Percentiles rank a stretch among this genome's conserved stretches.
Evolutionary conservation across 2,329 filamentous ascomycete genomes (phyloP).

Genomic region (Verticillium klebahnii): DNA sequence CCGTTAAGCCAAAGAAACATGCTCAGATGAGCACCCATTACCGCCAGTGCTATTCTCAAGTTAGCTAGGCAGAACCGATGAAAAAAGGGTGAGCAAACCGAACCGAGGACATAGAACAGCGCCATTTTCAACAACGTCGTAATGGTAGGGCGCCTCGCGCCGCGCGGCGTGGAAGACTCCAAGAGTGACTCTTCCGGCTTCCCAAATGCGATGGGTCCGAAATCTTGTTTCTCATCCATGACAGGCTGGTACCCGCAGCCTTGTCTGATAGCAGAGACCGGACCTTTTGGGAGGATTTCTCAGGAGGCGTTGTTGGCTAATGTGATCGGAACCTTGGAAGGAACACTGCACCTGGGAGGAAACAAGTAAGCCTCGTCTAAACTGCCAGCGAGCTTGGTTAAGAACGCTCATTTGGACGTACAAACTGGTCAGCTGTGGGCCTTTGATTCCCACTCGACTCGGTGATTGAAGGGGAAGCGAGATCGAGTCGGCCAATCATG

Average conservation of each 20-base stretch:
- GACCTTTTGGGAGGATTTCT: too few species aligned
- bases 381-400: too few species aligned
- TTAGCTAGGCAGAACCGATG: neutral
- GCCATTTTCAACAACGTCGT: neutral
- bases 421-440: too few species aligned
- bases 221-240: too few species aligned
- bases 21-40: constrained; percentile 3
- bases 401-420: too few species aligned
- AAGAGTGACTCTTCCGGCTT: neutral
- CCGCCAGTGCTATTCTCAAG: neutral
- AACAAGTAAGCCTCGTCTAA: too few species aligned
- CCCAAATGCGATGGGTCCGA: neutral
- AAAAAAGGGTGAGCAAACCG: neutral
- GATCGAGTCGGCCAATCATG: neutral
- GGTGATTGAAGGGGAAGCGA: neutral
- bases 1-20: neutral
- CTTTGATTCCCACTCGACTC: too few species aligned
- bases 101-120: neutral
- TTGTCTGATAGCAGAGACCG: too few species aligned
- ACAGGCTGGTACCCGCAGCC: too few species aligned
- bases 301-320: too few species aligned
- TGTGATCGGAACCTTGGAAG: too few species aligned
- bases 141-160: neutral
- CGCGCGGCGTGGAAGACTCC: constrained; percentile 18
- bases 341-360: too few species aligned